Evolutionary conservation across 305 asterid species (phyloP).

Genomic region (Plantago rigida): DNA sequence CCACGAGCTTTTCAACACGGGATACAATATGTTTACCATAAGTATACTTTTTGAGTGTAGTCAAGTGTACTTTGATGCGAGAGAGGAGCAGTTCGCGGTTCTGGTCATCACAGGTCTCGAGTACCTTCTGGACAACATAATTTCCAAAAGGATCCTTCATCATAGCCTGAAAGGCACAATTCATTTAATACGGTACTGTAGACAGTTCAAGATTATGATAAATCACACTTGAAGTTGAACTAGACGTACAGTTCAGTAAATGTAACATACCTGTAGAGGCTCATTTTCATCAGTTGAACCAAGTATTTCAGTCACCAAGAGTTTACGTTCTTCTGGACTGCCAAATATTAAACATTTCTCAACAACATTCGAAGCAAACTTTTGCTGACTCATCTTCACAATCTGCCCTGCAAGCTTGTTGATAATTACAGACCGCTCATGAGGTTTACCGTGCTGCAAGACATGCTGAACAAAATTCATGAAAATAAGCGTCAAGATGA

Average conservation of each 20-base stretch:
- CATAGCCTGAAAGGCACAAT: conserved; percentile 56
- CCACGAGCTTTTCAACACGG: conserved; percentile 74
- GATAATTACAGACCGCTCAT: conserved; percentile 57
- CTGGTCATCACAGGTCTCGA: conserved; percentile 67
- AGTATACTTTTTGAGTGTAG: conserved; percentile 70
- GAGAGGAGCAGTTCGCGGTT: conserved; percentile 62
- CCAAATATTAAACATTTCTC: conserved; percentile 73
- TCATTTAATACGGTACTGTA: neutral
- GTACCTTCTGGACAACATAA: conserved; percentile 79
- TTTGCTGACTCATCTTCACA: conserved; percentile 81
- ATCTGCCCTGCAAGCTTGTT: conserved; percentile 68
- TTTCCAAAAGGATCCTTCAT: conserved; percentile 92
- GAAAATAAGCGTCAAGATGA: conserved; percentile 10
- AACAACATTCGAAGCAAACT: conserved; percentile 72
- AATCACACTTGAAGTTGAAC: too few species aligned
- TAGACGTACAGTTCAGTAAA: neutral
- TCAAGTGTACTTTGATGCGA: conserved; percentile 74
- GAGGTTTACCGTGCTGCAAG: conserved; percentile 70
- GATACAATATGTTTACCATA: conserved; percentile 86
- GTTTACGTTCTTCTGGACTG: conserved; percentile 52
- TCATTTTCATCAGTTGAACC: conserved; percentile 77
- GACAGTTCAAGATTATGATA: neutral
- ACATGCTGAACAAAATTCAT: conserved; percentile 46
- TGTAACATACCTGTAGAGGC: conserved; percentile 57
- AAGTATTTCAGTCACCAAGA: conserved; percentile 71